Evolutionary conservation across 83 land plant genomes (phyloP).

Genomic region (Diphasiastrum complanatum): DNA sequence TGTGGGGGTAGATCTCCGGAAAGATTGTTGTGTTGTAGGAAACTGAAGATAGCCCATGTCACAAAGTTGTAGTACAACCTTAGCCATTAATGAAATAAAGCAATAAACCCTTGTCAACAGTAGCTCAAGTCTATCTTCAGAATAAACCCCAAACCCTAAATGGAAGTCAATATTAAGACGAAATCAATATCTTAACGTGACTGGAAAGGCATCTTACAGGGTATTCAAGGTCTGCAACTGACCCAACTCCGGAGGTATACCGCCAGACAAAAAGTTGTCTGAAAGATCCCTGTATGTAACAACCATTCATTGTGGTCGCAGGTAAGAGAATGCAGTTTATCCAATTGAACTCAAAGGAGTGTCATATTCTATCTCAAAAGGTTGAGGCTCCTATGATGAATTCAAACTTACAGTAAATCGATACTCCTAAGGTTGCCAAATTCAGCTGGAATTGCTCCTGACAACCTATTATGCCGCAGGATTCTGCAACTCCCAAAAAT

Average conservation of each 20-base stretch:
- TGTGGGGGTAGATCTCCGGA: conserved; percentile 8
- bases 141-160: too few relatives aligned
- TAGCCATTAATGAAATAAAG: too few relatives aligned
- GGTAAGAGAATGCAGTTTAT: background rate
- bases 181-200: too few relatives aligned
- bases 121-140: too few relatives aligned
- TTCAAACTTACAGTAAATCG: conserved; percentile 51
- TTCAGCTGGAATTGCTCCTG: conserved; percentile 65
- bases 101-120: too few relatives aligned
- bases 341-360: background rate
- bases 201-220: too few relatives aligned
- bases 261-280: conserved; percentile 47
- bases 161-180: too few relatives aligned
- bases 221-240: too few relatives aligned
- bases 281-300: conserved; percentile 55
- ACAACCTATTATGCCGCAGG: conserved; percentile 48
- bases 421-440: conserved; percentile 80
- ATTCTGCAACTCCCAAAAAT: conserved; percentile 30
- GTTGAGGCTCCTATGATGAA: background rate
- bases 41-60: background rate
- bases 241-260: conserved; percentile 60
- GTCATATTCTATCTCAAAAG: background rate
- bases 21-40: background rate
- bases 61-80: too few relatives aligned
- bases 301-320: background rate